Evolutionary conservation across 2,329 filamentous ascomycete genomes (phyloP).

Genomic region (Phialophora expanda): DNA sequence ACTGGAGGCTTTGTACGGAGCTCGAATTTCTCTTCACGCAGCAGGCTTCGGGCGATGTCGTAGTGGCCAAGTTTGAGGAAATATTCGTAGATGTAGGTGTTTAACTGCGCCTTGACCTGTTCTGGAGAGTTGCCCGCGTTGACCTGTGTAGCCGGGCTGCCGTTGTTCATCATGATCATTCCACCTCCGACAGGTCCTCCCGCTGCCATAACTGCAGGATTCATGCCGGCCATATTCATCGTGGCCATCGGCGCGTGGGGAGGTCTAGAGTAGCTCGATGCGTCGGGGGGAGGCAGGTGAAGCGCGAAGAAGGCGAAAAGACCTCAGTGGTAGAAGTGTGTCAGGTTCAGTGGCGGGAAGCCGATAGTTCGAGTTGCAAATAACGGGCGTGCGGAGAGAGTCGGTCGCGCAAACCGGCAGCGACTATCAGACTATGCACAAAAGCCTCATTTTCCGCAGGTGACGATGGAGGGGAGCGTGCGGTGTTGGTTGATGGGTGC

Average conservation of each 20-base stretch:
- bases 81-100: constrained; percentile 73
- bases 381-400: constrained; percentile 32
- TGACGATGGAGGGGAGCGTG: constrained; percentile 10
- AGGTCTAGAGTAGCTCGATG: constrained; percentile 8
- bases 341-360: constrained; percentile 25
- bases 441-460: constrained; percentile 32
- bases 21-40: constrained; percentile 65
- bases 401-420: constrained; percentile 38
- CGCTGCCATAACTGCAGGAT: constrained; percentile 49
- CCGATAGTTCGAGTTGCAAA: constrained; percentile 17
- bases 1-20: constrained; percentile 62
- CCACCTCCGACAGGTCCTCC: constrained; percentile 62
- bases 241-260: constrained; percentile 34
- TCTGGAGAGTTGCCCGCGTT: constrained; percentile 43
- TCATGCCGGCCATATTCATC: constrained; percentile 64
- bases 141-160: constrained; percentile 50
- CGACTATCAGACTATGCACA: constrained; percentile 33
- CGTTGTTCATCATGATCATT: constrained; percentile 60
- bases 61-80: constrained; percentile 85
- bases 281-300: neutral
- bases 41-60: constrained; percentile 77
- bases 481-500: neutral
- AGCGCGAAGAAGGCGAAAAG: constrained; percentile 17
- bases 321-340: constrained; percentile 23
- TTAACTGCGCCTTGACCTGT: constrained; percentile 54